Evolutionary conservation across 805 yeast genomes (phyloP), one percentile per base, ranked within the genome.

Genomic region (Yamadazyma tumulicola): DNA sequence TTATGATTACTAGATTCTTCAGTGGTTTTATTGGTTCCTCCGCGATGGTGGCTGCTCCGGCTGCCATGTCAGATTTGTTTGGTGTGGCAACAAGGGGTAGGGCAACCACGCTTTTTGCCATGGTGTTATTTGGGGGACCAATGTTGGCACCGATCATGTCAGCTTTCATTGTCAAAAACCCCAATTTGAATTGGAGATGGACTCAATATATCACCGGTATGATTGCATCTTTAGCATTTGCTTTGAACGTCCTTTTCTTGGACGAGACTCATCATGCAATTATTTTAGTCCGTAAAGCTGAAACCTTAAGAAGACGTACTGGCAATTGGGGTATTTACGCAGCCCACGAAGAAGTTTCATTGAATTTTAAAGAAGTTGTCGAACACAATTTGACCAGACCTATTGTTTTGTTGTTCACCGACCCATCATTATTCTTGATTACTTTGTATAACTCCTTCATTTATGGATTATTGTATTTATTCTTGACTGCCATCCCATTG

Each of bases 21-120:
- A 79, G 80, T 19, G 94, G 95, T 35, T 71, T 79, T 49, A 58
- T 81, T 37, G 95, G 94, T 44, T 86, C 93, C n/a, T 87, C 93
- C 22, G 87, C 93, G 0, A 56, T 87, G 51, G 89, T 85, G 17
- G 85, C 83, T 24, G 54, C 91, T 8, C 95, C 95, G 16, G 95
- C 95, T 30, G 73, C 82, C 0, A 80, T 86, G 64, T 82, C 93
- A 5, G 96, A 88, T 56, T 69, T 85, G 70, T 85, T 77, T 53
- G 74, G 72, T 45, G 74, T 77, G 38, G 54, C 54, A 20, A 51
- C 66, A 16, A 75, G 96, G 59, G 96, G 96, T 46, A 72, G 69
- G 27, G 93, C 95, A n/a, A 67, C 86, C 47, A 65, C 79, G 7
- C 41, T 80, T n/a, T 87, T 86, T 47, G 67, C 85, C 2, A 69